Evolutionary conservation across 139 green algal genomes (phyloP), one percentile per base, ranked within the genome.

Genomic region (Volvox africanus): DNA sequence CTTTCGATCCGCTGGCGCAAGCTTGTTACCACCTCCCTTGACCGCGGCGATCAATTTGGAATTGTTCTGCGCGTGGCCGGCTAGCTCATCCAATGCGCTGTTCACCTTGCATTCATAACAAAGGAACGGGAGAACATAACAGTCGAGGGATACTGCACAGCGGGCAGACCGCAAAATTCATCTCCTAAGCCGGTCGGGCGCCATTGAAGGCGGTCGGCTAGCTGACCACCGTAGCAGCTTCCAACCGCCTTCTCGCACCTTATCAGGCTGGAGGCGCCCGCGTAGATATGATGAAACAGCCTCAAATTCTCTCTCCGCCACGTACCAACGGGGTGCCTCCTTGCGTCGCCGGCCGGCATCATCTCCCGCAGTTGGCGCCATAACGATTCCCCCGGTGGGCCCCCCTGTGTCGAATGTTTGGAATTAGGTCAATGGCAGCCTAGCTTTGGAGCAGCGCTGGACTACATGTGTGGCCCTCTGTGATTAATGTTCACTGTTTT

Each of bases 31-130:
- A 21, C 88, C 61, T 5, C 44, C 55, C 19, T 89, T 73, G 2
- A 89, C 91, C 0, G 83, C 85, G 20, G 91, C 80, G 79, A 98
- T 91, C 36, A 96, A 80, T n/a, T 85, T 86, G 0, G 67, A 26
- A 32, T 93, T 97, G 20, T 88, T 89, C 44, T 96, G 93, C n/a
- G 95, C 94, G 68, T 93, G 78, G 9, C 20, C 82, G 0, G 94
- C 95, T 67, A 96, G 37, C 87, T 98, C 95, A 50, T 97, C 95
- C 22, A 98, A n/a, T 0, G 96, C 95, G 0, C 94, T 92, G 80
- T 98, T 98, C 17, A 97, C 93, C 94, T 96, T 16, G 30, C 65
- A 73, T 24, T 73, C 65, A 24, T 24, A 24, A 28, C 9, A 73
- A 73, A 73, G 65, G 65, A 28, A 16, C 65, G 24, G 65, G 65